Evolutionary conservation across 176 grass and related monocot species (phyloP).

Genomic region (Alloteropsis semialata): DNA sequence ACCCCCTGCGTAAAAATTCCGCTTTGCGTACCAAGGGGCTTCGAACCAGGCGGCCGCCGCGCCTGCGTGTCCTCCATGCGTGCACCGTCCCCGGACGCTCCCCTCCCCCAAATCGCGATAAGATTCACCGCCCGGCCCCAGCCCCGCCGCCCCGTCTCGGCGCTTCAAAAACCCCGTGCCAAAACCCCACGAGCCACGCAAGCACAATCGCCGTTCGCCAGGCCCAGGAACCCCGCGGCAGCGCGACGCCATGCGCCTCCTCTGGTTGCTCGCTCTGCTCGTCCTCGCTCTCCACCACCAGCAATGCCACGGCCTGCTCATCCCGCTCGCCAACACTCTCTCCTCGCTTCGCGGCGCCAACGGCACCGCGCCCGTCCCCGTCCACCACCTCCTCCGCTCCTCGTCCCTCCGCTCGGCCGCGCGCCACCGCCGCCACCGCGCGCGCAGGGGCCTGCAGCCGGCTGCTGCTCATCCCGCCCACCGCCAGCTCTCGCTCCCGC

Average conservation of each 20-base stretch:
- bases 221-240: not conserved
- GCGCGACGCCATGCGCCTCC: slow-evolving; percentile 22
- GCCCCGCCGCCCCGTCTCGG: not conserved
- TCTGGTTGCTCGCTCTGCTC: slow-evolving; percentile 8
- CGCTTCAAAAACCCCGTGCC: slow-evolving; percentile 17
- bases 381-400: slow-evolving; percentile 72
- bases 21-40: not conserved
- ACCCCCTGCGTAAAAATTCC: no score
- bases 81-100: not conserved
- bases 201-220: not conserved
- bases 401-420: slow-evolving; percentile 51
- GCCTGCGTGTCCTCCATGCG: slow-evolving; percentile 2
- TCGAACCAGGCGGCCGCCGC: not conserved
- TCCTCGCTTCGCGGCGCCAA: slow-evolving; percentile 3
- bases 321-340: slow-evolving; percentile 48
- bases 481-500: slow-evolving; percentile 54
- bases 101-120: not conserved
- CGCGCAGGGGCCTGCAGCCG: not conserved
- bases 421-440: slow-evolving; percentile 34
- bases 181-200: not conserved
- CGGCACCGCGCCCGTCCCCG: slow-evolving; percentile 22
- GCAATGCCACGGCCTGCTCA: slow-evolving; percentile 30
- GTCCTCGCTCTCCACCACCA: not conserved
- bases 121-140: not conserved
- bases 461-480: no score